Conservation (phyloP, 1,284 basidiomycete genomes). For the Tetrapyrgos nigripes region DNA sequence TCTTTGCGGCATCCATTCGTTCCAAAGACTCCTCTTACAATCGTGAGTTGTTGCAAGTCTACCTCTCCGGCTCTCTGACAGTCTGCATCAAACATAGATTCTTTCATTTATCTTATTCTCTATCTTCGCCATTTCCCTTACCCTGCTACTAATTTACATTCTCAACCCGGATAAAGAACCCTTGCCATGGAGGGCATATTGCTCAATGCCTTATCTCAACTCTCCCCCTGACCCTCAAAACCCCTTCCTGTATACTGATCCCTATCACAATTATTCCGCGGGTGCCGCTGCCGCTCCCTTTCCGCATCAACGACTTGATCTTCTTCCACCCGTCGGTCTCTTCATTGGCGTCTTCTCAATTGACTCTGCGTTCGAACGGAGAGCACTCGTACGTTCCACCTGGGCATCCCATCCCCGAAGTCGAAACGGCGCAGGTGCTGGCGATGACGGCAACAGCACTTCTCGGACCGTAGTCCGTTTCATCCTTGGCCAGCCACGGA, state of each 20-base stretch:
- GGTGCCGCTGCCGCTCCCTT: slow-evolving; percentile 59
- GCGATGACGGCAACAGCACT: slow-evolving; percentile 78
- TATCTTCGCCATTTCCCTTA: slow-evolving; percentile 78
- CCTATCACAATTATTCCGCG: slow-evolving; percentile 37
- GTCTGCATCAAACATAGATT: slow-evolving; percentile 52
- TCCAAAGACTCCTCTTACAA: slow-evolving; percentile 81
- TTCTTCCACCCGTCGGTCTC: slow-evolving; percentile 87
- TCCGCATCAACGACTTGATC: slow-evolving; percentile 72
- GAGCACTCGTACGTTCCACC: slow-evolving; percentile 90
- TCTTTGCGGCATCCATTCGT: slow-evolving; percentile 79
- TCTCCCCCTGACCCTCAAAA: slow-evolving; percentile 44
- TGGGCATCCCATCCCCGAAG: slow-evolving; percentile 88
- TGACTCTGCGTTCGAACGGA: slow-evolving; percentile 85
- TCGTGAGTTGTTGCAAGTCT: slow-evolving; percentile 54
- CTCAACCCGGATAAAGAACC: slow-evolving; percentile 96
- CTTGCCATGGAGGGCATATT: slow-evolving; percentile 93
- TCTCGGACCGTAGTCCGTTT: slow-evolving; percentile 92
- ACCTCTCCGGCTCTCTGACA: slow-evolving; percentile 9
- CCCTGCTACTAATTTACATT: slow-evolving; percentile 87
- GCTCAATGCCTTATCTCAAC: slow-evolving; percentile 68
- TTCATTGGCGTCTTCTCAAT: slow-evolving; percentile 93
- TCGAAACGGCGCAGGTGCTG: slow-evolving; percentile 70
- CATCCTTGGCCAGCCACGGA: slow-evolving; percentile 86
- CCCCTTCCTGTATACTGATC: slow-evolving; percentile 47
- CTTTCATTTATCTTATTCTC: slow-evolving; percentile 75